A percentile compares a stretch with the other conserved stretches of the same genome.
Evolutionary conservation across 495 filamentous ascomycete genomes (phyloP).

Genomic region (Penicillium verhagenii): DNA sequence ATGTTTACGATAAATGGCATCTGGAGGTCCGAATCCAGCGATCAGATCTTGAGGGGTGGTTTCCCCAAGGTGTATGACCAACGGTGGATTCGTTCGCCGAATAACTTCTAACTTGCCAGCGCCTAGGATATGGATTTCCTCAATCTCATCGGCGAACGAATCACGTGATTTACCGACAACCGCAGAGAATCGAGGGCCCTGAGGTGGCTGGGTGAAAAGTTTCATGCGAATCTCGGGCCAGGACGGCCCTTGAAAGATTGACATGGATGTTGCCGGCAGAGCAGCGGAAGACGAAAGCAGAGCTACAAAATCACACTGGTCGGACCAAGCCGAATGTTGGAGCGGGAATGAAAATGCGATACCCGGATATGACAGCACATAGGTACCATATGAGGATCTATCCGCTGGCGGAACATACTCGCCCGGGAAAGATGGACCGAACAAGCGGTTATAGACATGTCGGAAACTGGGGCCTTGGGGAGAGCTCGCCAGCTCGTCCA

Average conservation of each 20-base stretch:
- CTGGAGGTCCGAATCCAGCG: slow-evolving; percentile 87
- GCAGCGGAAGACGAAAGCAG: slow-evolving; percentile 77
- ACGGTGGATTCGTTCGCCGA: slow-evolving; percentile 56
- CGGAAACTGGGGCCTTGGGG: slow-evolving; percentile 75
- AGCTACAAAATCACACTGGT: slow-evolving; percentile 80
- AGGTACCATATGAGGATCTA: slow-evolving; percentile 59
- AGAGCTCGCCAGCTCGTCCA: slow-evolving; percentile 34
- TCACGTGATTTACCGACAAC: slow-evolving; percentile 61
- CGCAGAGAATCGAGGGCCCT: slow-evolving; percentile 60
- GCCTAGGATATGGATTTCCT: slow-evolving; percentile 70
- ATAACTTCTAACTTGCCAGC: slow-evolving; percentile 75
- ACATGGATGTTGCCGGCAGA: slow-evolving; percentile 74
- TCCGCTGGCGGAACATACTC: slow-evolving; percentile 72
- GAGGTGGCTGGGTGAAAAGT: slow-evolving; percentile 71
- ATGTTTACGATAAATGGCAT: slow-evolving; percentile 90
- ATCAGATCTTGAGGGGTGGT: slow-evolving; percentile 90
- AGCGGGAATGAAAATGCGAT: slow-evolving; percentile 90
- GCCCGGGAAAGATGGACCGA: slow-evolving; percentile 88
- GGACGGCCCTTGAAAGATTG: slow-evolving; percentile 82
- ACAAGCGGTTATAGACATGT: slow-evolving; percentile 85
- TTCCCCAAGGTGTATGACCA: slow-evolving; percentile 70
- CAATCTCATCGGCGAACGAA: slow-evolving; percentile 73
- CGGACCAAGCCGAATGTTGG: slow-evolving; percentile 70
- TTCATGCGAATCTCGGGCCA: slow-evolving; percentile 78
- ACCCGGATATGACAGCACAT: slow-evolving; percentile 90